Conservation (phyloP, 345 rosid species). For the Kernera saxatilis region DNA sequence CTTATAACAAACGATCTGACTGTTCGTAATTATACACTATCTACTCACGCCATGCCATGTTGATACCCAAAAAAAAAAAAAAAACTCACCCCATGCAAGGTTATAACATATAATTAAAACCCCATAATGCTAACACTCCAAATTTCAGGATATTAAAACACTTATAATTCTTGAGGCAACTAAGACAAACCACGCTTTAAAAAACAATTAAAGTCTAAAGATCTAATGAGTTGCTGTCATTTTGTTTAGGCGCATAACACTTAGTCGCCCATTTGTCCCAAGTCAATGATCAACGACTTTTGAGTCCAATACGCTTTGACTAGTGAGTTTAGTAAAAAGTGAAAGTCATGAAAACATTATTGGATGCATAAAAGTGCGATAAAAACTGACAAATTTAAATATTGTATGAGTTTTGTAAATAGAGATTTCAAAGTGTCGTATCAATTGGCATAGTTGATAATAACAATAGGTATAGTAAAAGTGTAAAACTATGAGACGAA, state of each 20-base stretch:
- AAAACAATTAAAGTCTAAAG: not conserved
- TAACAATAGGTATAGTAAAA: not conserved
- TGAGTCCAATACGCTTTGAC: not conserved
- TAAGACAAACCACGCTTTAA: not conserved
- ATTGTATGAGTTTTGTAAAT: not conserved
- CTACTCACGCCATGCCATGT: no score
- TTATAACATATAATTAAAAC: not conserved
- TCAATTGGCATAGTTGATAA: not conserved
- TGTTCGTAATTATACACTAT: not conserved
- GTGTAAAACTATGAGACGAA: not conserved
- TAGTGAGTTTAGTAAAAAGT: not conserved
- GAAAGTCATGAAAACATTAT: not conserved
- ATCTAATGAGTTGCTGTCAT: not conserved
- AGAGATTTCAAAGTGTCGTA: not conserved
- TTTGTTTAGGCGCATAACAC: conserved; percentile 16
- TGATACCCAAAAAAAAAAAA: no score
- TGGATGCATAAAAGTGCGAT: not conserved
- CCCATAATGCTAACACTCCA: not conserved
- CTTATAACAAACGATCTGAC: not conserved
- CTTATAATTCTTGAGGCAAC: not conserved
- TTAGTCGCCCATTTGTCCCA: not conserved
- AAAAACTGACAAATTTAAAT: not conserved
- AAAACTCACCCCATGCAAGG: not conserved
- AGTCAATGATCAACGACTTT: conserved; percentile 26
- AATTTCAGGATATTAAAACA: not conserved